Percentiles rank a stretch among this genome's conserved stretches.
phyloP scores from a whole-genome alignment of 108 stramenopile genomes.

The Parmales sp. region DNA sequence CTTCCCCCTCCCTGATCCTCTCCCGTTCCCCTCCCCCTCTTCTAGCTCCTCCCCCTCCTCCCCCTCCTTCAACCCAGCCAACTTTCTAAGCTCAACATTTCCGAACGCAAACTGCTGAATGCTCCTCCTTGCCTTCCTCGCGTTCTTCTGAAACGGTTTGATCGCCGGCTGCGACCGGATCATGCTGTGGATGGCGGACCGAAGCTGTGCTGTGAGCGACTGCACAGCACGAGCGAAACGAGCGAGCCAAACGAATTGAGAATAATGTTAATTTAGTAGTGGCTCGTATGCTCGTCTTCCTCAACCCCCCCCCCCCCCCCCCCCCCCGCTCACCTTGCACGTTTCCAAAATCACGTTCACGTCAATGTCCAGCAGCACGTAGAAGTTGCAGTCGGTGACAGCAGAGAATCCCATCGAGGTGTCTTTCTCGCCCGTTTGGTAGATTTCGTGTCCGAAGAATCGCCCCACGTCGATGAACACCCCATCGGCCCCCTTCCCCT shows the following conservation, averaged over 20 bases:
- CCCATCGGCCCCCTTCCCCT: background rate
- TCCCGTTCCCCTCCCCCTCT: too few species aligned
- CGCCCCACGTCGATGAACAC: slow-evolving; percentile 7
- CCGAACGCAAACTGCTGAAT: background rate
- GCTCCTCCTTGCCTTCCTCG: slow-evolving; percentile 8
- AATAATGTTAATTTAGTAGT: too few species aligned
- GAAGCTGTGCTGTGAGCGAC: background rate
- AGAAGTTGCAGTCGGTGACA: slow-evolving; percentile 3
- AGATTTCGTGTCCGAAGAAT: slow-evolving; percentile 9
- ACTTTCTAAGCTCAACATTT: too few species aligned
- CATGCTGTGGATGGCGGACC: background rate
- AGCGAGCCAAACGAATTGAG: too few species aligned
- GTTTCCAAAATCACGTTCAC: background rate
- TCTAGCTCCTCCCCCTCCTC: too few species aligned
- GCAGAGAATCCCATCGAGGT: background rate
- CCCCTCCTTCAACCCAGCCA: too few species aligned
- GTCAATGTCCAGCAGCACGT: slow-evolving; percentile 1
- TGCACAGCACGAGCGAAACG: too few species aligned
- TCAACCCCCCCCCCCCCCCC: too few species aligned
- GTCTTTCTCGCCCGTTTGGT: background rate
- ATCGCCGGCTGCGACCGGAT: background rate
- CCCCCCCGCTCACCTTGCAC: too few species aligned
- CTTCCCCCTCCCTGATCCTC: too few species aligned
- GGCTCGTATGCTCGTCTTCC: too few species aligned
- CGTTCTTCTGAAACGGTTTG: background rate